Base-by-base conservation (phyloP, 1,139 yeast species). In the Debaryomycetaceae sp. region DNA sequence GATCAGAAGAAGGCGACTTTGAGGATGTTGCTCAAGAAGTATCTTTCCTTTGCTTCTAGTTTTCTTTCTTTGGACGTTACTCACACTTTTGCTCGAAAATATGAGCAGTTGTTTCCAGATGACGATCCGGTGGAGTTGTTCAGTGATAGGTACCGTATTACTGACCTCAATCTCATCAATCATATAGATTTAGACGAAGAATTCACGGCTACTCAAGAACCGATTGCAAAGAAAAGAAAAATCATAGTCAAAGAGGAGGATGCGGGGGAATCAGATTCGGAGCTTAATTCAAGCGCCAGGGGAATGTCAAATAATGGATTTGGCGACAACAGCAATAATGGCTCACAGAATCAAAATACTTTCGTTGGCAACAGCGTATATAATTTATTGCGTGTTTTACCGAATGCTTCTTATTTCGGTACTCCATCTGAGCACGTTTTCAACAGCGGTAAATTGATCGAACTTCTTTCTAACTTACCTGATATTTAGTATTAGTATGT, bases 11-110 rank as follows among this genome's bases (percentile, higher is more conserved):
- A 53, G 47, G 50, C 7, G 41, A 55, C 52, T 52, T 56, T 8
- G 60, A 62, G 43, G 54, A 55, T 46, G 40, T 59, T 57, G 36
- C 51, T 58, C 35, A 46, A 48, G 35, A 46, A 35, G 11, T 45
- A 68, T 48, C 63, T 68, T 38, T 56, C 63, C 13, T 68, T 62
- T 55, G 66, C 72, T 1, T 58, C 65, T 13, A 62, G 63, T 41
- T 84, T 78, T 58, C 84, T 93, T 40, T 91, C 87, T 51, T 64
- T 88, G 34, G 77, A 80, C 40, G 85, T 88, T 11, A 82, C 89
- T 4, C 70, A 76, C 43, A 76, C 80, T 48, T 73, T 91, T 39
- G 91, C 87, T 49, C 73, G 72, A 43, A 76, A 95, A 46, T 90
- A 78, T 60, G 71, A 76, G 37, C 84, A 81, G 49, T 66, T 76